Evolutionary conservation across 2,329 filamentous ascomycete species (phyloP).

Genomic region (Dichotomopilus funicola): DNA sequence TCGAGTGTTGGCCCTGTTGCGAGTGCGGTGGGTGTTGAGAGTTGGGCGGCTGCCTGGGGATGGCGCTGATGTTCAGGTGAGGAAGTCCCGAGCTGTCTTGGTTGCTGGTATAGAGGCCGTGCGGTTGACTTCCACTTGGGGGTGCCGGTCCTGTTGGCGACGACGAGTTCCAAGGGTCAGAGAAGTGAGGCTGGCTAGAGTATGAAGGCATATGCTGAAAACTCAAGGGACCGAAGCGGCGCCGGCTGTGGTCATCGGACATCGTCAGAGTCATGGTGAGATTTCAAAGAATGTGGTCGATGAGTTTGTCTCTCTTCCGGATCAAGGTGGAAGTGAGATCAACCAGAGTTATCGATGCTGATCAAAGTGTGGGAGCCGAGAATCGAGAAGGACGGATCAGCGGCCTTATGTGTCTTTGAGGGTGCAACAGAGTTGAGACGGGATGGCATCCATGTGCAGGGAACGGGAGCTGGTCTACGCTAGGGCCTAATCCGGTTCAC

Average conservation of each 20-base stretch:
- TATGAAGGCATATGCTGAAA: slow-evolving; percentile 75
- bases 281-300: slow-evolving; percentile 2
- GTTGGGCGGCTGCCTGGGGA: slow-evolving; percentile 44
- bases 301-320: slow-evolving; percentile 9
- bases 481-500: slow-evolving; percentile 34
- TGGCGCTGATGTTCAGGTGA: slow-evolving; percentile 49
- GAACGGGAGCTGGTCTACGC: slow-evolving; percentile 25
- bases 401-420: slow-evolving; percentile 51
- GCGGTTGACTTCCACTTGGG: slow-evolving; percentile 46
- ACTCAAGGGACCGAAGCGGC: slow-evolving; percentile 67
- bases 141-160: slow-evolving; percentile 36
- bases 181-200: slow-evolving; percentile 66
- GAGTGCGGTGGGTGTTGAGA: slow-evolving; percentile 33
- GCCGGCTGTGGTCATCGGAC: slow-evolving; percentile 66
- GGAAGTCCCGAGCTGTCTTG: slow-evolving; percentile 53
- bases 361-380: slow-evolving; percentile 32
- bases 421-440: slow-evolving; percentile 30
- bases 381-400: slow-evolving; percentile 45
- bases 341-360: slow-evolving; percentile 35
- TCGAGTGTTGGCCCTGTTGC: slow-evolving; percentile 30
- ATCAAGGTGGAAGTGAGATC: slow-evolving; percentile 13
- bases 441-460: slow-evolving; percentile 18
- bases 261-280: slow-evolving; percentile 8
- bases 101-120: slow-evolving; percentile 53
- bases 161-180: slow-evolving; percentile 76